Evolutionary conservation across 176 grass and related monocot species (phyloP).

Genomic region (Oropetium thomaeum): DNA sequence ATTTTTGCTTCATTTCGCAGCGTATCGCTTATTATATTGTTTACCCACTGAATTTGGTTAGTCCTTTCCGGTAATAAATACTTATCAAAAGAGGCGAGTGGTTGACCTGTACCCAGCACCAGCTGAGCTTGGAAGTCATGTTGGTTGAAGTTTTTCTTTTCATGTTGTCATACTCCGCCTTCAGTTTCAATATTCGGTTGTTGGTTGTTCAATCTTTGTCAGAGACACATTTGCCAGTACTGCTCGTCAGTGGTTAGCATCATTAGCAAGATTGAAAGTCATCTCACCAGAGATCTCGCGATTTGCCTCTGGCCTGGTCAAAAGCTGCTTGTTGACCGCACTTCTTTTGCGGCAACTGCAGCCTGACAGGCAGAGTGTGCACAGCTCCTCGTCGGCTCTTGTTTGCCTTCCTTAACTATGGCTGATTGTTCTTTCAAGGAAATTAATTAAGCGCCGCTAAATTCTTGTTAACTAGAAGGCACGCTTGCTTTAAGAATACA

Average conservation of each 20-base stretch:
- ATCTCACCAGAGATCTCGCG: neutral
- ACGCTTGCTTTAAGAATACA: conserved; percentile 5
- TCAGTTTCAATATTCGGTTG: neutral
- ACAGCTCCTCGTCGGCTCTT: neutral
- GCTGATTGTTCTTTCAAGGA: neutral
- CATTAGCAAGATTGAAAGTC: conserved; percentile 17
- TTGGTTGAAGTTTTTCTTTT: neutral
- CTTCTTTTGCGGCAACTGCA: conserved; percentile 15
- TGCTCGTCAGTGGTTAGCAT: neutral
- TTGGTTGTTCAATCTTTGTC: neutral
- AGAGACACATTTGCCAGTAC: neutral
- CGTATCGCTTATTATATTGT: no score
- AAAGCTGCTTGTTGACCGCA: conserved; percentile 31
- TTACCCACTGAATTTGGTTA: no score
- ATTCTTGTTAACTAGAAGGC: neutral
- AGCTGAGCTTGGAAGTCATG: neutral
- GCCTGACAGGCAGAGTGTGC: conserved; percentile 15
- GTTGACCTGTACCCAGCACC: neutral
- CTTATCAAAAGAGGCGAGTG: no score
- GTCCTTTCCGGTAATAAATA: no score
- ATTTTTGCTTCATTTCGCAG: no score
- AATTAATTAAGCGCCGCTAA: conserved; percentile 8
- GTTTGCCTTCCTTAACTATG: neutral
- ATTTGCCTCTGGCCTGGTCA: conserved; percentile 30
- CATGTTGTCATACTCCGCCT: neutral